These are phyloP conservation scores for Colletotrichum eleusines DNA, from an alignment of 2,329 filamentous ascomycete species.

Conservation along the genomic window DNA sequence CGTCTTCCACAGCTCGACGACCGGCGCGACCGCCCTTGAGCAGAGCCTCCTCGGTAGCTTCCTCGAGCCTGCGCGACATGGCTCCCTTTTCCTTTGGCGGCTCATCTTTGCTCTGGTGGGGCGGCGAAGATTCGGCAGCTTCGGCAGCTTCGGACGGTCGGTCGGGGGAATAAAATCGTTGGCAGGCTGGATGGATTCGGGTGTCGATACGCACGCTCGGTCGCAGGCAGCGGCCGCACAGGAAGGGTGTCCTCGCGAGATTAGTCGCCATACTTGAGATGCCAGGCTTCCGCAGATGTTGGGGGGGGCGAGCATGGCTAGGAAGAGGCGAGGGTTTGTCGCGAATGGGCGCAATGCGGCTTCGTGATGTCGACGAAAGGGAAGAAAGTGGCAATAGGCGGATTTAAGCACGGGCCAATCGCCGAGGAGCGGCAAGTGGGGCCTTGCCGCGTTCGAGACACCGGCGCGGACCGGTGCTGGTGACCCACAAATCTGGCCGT, in stretches of 20 bases:
- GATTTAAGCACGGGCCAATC: constrained; percentile 37
- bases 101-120: constrained; percentile 1
- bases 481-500: background rate
- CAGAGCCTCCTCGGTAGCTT: constrained; percentile 74
- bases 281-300: constrained; percentile 12
- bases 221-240: constrained; percentile 18
- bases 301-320: constrained; percentile 14
- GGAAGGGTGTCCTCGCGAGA: background rate
- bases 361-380: constrained; percentile 39
- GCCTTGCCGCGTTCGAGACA: background rate
- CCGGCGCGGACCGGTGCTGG: background rate
- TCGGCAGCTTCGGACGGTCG: constrained; percentile 17
- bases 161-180: constrained; percentile 33
- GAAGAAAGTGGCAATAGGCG: constrained; percentile 36
- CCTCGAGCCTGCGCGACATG: constrained; percentile 68
- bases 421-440: background rate
- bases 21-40: constrained; percentile 70
- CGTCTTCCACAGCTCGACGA: constrained; percentile 70
- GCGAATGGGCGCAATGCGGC: background rate
- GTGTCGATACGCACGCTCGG: background rate
- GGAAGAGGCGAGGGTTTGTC: background rate
- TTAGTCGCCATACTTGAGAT: constrained; percentile 35
- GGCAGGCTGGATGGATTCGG: background rate
- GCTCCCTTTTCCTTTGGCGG: constrained; percentile 50
- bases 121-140: background rate